These are phyloP conservation scores for Colletotrichum melonis DNA, from an alignment of 2,329 filamentous ascomycete species.

Conservation along the genomic window DNA sequence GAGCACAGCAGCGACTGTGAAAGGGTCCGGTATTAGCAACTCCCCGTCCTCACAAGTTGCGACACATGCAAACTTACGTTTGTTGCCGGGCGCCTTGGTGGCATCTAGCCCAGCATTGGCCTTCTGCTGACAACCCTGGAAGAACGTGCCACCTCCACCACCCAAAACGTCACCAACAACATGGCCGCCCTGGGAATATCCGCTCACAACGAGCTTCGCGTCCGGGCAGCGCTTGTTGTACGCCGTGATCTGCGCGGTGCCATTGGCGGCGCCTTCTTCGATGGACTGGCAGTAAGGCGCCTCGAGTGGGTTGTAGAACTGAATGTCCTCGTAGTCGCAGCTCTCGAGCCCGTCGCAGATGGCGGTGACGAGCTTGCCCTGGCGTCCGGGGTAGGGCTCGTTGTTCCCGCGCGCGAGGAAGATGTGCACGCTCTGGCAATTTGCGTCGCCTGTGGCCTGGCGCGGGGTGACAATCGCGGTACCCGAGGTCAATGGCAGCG, in stretches of 20 bases:
- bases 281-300: conserved; percentile 50
- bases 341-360: conserved; percentile 42
- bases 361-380: conserved; percentile 41
- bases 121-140: conserved; percentile 44
- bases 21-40: neutral
- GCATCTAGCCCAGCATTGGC: conserved; percentile 41
- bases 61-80: conserved; percentile 42
- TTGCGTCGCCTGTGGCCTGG: conserved; percentile 20
- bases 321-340: conserved; percentile 48
- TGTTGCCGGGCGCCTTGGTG: conserved; percentile 44
- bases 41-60: too few relatives aligned
- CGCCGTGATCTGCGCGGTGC: conserved; percentile 49
- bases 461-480: conserved; percentile 13
- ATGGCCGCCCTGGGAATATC: conserved; percentile 54
- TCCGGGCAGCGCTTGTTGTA: conserved; percentile 54
- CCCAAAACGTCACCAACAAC: conserved; percentile 50
- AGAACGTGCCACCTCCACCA: conserved; percentile 48
- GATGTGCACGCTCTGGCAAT: conserved; percentile 43
- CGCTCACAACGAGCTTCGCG: conserved; percentile 52
- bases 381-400: conserved; percentile 45
- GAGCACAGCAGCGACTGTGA: conserved; percentile 46
- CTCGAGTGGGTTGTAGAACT: conserved; percentile 43
- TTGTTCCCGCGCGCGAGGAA: conserved; percentile 45
- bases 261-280: conserved; percentile 48
- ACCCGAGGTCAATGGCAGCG: conserved; percentile 8